Conservation (phyloP, 106 monocot genomes). For the Dendrobium officinale region DNA sequence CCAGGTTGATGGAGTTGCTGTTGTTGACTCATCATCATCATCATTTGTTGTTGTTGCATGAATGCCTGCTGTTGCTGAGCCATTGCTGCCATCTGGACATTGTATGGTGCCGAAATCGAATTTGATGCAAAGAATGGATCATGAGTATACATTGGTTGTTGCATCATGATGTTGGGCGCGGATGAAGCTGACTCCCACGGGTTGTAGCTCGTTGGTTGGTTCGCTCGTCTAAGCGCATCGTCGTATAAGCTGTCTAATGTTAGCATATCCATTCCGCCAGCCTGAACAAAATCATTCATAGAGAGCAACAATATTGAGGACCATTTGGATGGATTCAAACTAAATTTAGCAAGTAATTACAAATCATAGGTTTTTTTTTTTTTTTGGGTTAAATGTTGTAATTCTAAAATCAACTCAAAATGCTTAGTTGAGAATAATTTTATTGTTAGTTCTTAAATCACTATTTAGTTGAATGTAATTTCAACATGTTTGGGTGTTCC, state of each 20-base stretch:
- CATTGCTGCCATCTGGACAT: constrained; percentile 87
- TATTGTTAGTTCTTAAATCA: not conserved
- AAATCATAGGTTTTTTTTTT: too few species aligned
- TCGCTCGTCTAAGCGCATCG: constrained; percentile 54
- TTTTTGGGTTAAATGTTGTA: too few species aligned
- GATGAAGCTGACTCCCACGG: constrained; percentile 62
- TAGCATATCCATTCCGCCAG: constrained; percentile 82
- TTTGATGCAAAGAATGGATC: constrained; percentile 79
- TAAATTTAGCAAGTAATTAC: not conserved
- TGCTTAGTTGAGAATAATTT: not conserved
- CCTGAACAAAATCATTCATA: constrained; percentile 26
- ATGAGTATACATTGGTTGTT: constrained; percentile 17
- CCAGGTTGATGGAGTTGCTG: constrained; percentile 34
- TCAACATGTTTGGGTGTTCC: not conserved
- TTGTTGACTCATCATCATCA: constrained; percentile 39
- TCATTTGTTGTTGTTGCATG: constrained; percentile 85
- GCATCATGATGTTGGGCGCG: constrained; percentile 20
- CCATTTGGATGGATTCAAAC: not conserved
- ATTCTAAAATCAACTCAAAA: too few species aligned
- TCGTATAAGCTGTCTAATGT: constrained; percentile 91
- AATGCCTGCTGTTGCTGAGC: constrained; percentile 88
- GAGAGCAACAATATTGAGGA: not conserved
- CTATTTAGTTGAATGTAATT: not conserved
- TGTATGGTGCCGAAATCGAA: constrained; percentile 38
- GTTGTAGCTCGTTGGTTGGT: constrained; percentile 70